Conservation (phyloP, 169 alveolate species). For the Miamiensis avidus region DNA sequence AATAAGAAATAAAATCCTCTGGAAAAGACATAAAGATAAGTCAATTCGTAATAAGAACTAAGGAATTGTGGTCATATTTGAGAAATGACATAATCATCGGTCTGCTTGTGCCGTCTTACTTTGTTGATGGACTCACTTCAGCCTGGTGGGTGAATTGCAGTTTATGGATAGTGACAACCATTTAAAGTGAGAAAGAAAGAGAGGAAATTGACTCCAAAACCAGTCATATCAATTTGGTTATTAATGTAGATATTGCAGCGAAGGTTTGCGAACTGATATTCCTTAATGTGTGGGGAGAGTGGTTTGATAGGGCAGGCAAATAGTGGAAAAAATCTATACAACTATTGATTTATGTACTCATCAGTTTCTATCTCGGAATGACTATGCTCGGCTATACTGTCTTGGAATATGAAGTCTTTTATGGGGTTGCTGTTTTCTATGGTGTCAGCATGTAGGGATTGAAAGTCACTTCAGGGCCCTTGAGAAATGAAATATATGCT, state of each 20-base stretch:
- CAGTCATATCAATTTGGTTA: not conserved
- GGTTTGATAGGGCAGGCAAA: not conserved
- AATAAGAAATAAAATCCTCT: not conserved
- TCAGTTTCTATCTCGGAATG: not conserved
- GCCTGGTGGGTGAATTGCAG: not conserved
- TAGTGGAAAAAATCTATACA: not conserved
- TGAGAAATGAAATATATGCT: not conserved
- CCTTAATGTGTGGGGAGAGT: not conserved
- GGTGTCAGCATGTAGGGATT: not conserved
- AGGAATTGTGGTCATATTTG: not conserved
- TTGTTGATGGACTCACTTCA: not conserved
- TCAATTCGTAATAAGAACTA: not conserved
- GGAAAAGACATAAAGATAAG: not conserved
- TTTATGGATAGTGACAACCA: not conserved
- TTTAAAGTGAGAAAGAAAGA: not conserved
- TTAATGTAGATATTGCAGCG: not conserved
- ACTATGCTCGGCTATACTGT: not conserved
- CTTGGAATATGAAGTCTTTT: not conserved
- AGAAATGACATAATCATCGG: not conserved
- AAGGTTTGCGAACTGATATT: not conserved
- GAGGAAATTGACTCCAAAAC: not conserved
- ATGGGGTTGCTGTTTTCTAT: not conserved
- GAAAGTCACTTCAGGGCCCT: not conserved
- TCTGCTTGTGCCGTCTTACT: not conserved
- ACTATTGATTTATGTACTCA: no score